These are phyloP conservation scores for Stephanodiscus minutulus DNA, from an alignment of 108 stramenopile genomes.

Conservation along the genomic window DNA sequence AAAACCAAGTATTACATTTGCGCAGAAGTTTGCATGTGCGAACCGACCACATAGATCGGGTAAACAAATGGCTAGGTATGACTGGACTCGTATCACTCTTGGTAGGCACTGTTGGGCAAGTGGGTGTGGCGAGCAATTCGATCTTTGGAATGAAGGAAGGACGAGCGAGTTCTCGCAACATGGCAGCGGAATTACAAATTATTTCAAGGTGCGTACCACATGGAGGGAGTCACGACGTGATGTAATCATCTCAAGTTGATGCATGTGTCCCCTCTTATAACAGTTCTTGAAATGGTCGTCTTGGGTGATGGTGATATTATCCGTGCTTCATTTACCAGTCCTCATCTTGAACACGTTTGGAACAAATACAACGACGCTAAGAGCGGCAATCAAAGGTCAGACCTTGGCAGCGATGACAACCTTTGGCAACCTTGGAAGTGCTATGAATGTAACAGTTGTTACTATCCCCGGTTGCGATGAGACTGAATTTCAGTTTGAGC, in stretches of 20 bases:
- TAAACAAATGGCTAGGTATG: slow-evolving; percentile 31
- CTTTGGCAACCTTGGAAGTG: slow-evolving; percentile 62
- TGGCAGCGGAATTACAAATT: slow-evolving; percentile 72
- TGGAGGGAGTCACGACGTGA: too few species aligned
- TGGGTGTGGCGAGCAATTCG: slow-evolving; percentile 71
- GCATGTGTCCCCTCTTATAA: neutral
- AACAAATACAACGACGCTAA: neutral
- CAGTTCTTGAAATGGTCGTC: slow-evolving; percentile 68
- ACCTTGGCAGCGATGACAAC: slow-evolving; percentile 39
- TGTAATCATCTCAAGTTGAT: slow-evolving; percentile 6
- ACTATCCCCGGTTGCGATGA: slow-evolving; percentile 52
- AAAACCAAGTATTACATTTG: slow-evolving; percentile 54
- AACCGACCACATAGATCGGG: slow-evolving; percentile 53
- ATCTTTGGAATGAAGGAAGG: slow-evolving; percentile 68
- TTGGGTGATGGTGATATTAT: slow-evolving; percentile 59
- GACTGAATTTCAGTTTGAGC: slow-evolving; percentile 37
- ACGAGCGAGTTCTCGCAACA: slow-evolving; percentile 64
- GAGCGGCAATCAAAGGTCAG: slow-evolving; percentile 5
- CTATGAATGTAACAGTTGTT: slow-evolving; percentile 30
- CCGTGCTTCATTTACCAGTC: slow-evolving; percentile 50
- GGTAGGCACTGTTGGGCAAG: slow-evolving; percentile 64
- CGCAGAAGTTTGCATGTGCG: slow-evolving; percentile 41
- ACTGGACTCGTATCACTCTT: slow-evolving; percentile 41
- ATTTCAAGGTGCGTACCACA: slow-evolving; percentile 55
- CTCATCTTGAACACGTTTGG: slow-evolving; percentile 57